These are phyloP conservation scores for Lagerstroemia speciosa DNA, from an alignment of 345 rosid species.

Conservation along the genomic window DNA sequence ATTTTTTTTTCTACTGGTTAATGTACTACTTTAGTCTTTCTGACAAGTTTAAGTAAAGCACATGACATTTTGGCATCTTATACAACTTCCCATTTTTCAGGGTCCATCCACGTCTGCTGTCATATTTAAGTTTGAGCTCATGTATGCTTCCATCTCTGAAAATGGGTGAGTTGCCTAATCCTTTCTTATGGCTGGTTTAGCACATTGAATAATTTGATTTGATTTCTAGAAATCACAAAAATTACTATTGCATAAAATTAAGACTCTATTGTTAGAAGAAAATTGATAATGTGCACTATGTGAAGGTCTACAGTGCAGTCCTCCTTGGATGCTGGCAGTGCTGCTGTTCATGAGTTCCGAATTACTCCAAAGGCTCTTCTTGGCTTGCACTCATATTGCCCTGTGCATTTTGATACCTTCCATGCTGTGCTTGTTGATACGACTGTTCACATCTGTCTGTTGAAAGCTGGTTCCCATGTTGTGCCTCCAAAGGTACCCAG, in stretches of 20 bases:
- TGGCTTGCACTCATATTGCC: conserved; percentile 91
- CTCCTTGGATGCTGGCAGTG: conserved; percentile 45
- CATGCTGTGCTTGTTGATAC: conserved; percentile 80
- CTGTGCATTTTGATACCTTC: conserved; percentile 77
- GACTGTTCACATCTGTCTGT: conserved; percentile 60
- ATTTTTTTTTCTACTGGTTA: neutral
- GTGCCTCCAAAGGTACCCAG: conserved; percentile 39
- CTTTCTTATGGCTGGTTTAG: conserved; percentile 10
- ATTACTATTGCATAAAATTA: neutral
- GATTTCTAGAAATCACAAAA: neutral
- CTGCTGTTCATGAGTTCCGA: conserved; percentile 76
- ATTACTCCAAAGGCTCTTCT: conserved; percentile 89
- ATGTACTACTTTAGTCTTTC: neutral
- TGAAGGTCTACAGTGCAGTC: conserved; percentile 46
- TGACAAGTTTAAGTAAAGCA: neutral
- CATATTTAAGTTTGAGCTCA: conserved; percentile 84
- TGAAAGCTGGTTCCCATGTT: conserved; percentile 45
- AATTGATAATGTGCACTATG: conserved; percentile 6
- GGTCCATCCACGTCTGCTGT: conserved; percentile 65
- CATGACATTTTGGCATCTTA: neutral
- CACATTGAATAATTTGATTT: conserved; percentile 1
- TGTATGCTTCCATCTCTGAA: conserved; percentile 59
- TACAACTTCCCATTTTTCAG: conserved; percentile 27
- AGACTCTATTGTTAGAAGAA: neutral
- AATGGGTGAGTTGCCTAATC: conserved; percentile 29